Conservation (phyloP, 2,329 filamentous ascomycete species). For the Colletotrichum sojae region DNA sequence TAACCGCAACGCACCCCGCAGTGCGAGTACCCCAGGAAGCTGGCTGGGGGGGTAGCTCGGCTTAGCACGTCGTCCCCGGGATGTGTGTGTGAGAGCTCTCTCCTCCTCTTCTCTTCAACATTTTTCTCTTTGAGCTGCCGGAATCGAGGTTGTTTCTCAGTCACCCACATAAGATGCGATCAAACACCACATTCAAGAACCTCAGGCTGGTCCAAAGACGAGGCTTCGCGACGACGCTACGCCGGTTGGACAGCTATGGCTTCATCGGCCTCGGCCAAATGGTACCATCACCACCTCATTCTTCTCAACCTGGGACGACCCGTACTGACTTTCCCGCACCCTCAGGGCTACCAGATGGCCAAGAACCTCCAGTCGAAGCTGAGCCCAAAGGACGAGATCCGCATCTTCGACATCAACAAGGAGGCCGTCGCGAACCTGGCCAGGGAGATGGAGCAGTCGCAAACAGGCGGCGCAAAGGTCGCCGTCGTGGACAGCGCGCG, state of each 20-base stretch:
- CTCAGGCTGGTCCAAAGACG: slow-evolving; percentile 56
- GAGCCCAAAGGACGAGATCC: slow-evolving; percentile 63
- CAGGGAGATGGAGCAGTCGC: slow-evolving; percentile 60
- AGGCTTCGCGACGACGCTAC: slow-evolving; percentile 64
- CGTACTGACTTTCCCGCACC: slow-evolving; percentile 45
- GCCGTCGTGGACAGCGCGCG: slow-evolving; percentile 60
- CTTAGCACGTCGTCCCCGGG: slow-evolving; percentile 9
- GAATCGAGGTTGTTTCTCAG: not conserved
- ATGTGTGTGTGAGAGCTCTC: not conserved
- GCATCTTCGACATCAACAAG: slow-evolving; percentile 70
- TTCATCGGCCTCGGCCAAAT: slow-evolving; percentile 75
- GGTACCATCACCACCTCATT: slow-evolving; percentile 53
- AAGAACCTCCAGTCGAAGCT: slow-evolving; percentile 73
- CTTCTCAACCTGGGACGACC: slow-evolving; percentile 35
- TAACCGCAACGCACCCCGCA: slow-evolving; percentile 33
- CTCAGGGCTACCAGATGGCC: slow-evolving; percentile 74
- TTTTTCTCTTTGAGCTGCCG: slow-evolving; percentile 42
- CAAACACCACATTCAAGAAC: slow-evolving; percentile 42
- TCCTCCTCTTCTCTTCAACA: not conserved
- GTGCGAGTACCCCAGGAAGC: slow-evolving; percentile 17
- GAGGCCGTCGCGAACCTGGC: slow-evolving; percentile 62
- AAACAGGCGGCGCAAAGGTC: slow-evolving; percentile 61
- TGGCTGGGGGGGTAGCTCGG: slow-evolving; percentile 10
- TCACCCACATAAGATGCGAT: slow-evolving; percentile 10
- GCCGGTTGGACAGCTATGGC: slow-evolving; percentile 67